Base-by-base conservation (phyloP, 306 rosid species). In the Lupinus albus region DNA sequence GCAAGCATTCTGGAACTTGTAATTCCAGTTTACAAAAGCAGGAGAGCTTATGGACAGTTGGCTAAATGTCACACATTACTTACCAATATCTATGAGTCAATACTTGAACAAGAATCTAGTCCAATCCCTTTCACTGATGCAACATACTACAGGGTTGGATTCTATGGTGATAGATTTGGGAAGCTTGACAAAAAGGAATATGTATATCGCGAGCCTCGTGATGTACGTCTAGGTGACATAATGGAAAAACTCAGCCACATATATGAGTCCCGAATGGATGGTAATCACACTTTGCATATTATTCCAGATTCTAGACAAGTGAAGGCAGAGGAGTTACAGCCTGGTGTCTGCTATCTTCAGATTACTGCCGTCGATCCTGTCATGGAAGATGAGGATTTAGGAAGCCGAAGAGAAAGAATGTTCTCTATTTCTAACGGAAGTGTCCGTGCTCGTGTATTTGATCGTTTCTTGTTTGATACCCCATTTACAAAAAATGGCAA, bases 301-400 rank as follows among this genome's bases (percentile, higher is more conserved):
- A 89, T 93, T 86, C 98, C 86, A 11, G 98, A 93, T 78, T 93
- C 98, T 62, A 83, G 96, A 81, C 98, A 93, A 83, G 98, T 93
- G 63, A 93, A 88, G 84, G 96, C 95, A 7, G 98, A 88, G 75
- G 98, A 93, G 78, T 79, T 93, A 72, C 97, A 93, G 83, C 84
- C 95, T 64, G 98, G 98, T 32, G 96, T 80, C 52, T 93, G 97
- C 83, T 89, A 93, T 82, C 86, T 93, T 70, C 98, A 93, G 80
- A 93, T 93, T 56, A 89, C 98, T 16, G 98, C 98, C 0, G 98
- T 93, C 75, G 98, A 93, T 82, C 79, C 98, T 12, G 98, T 93
- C 46, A 89, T 93, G 93, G 98, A 93, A 73, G 97, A 89, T 51
- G 98, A 93, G 74, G 98, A 93, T 85, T 81, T 93, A 82, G 98